Base-by-base conservation (phyloP, 179 eudicot species). In the Nepenthes alata region DNA sequence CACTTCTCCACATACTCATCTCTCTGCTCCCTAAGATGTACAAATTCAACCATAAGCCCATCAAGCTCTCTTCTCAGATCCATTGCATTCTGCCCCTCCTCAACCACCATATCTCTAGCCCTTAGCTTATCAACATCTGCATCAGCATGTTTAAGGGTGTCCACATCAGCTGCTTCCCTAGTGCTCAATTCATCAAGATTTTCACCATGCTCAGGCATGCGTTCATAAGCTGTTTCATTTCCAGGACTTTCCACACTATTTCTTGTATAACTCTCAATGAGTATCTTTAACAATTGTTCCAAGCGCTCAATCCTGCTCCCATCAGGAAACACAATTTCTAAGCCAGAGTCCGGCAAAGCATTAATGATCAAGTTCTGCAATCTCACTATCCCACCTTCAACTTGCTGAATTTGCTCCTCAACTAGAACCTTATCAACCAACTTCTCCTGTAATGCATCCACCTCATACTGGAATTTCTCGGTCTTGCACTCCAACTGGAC, bases 351-450 rank as follows among this genome's bases (percentile, higher is more conserved):
- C 66, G 67, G 75, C 72, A 90, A 75, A 52, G 73, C 79, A 60
- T 80, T 82, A 53, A 49, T 67, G 47, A 87, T 67, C 65, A 90
- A 60, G 66, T 69, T 74, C 63, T 78, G 83, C 63, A 87, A 69
- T 75, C 87, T 79, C 72, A 66, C 72, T 49, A 93, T 72, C 67
- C 73, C 85, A 71, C 68, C 74, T 53, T 89, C 87, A 63, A 75
- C 53, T 71, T 65, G 74, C 44, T 69, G 69, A 67, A 72, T 68
- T 65, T 70, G 78, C 55, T 82, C 85, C 70, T 76, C 83, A 63
- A 48, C 57, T 60, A 47, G 60, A 58, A 70, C 71, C 71, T 79
- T 78, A 60, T 74, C 77, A 65, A 60, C 72, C 75, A 83, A 38
- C 52, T 68, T 77, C 16, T 58, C 77, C 68, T 78, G 83, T 71